A percentile compares a stretch with the other conserved stretches of the same genome.
Evolutionary conservation across 148 eudicot genomes (phyloP).

Genomic region (Limonium bicolor): DNA sequence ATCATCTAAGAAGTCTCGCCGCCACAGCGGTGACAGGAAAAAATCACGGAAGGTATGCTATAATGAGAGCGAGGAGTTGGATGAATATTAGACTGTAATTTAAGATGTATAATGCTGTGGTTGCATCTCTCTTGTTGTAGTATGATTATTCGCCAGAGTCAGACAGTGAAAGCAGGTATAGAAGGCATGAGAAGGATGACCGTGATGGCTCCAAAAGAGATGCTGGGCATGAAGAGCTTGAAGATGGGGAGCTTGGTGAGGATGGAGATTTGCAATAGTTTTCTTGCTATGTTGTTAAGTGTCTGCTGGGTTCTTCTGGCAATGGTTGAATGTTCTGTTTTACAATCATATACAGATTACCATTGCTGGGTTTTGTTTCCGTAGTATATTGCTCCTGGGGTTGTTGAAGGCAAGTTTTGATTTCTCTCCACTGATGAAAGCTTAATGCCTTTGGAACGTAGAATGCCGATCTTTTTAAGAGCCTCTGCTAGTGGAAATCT

Average conservation of each 20-base stretch:
- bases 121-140: constrained; percentile 20
- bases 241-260: constrained; percentile 97
- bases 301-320: too few species aligned
- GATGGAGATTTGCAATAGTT: constrained; percentile 64
- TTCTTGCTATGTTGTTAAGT: too few species aligned
- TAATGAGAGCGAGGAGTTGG: not conserved
- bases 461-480: too few species aligned
- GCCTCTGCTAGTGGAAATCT: too few species aligned
- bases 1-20: constrained; percentile 59
- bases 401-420: too few species aligned
- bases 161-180: constrained; percentile 80
- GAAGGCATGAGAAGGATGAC: constrained; percentile 62
- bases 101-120: not conserved
- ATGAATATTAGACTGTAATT: not conserved
- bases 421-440: too few species aligned
- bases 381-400: too few species aligned
- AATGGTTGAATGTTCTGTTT: too few species aligned
- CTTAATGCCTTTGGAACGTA: too few species aligned
- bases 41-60: constrained; percentile 78
- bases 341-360: too few species aligned
- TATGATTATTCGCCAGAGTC: constrained; percentile 88
- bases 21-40: constrained; percentile 85
- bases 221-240: constrained; percentile 69
- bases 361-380: too few species aligned
- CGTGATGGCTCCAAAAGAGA: constrained; percentile 50